Conservation (phyloP, 345 rosid species). For the Eucalyptus leucophloia region DNA sequence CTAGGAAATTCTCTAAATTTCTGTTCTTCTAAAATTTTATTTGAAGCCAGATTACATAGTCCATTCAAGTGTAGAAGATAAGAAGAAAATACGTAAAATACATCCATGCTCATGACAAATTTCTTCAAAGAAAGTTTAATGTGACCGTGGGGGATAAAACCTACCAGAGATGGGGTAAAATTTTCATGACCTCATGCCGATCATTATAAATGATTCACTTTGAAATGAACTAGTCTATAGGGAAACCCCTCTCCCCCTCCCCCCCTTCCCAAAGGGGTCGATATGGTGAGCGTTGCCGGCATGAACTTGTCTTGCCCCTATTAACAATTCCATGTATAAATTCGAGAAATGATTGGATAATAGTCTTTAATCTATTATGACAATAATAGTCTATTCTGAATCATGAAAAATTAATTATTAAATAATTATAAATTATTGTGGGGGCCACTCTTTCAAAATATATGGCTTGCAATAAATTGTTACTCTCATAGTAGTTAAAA, state of each 20-base stretch:
- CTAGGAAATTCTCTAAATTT: background rate
- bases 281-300: background rate
- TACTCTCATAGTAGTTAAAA: no score
- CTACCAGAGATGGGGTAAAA: background rate
- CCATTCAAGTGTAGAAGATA: background rate
- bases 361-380: no score
- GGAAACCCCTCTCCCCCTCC: background rate
- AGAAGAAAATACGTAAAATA: background rate
- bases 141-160: background rate
- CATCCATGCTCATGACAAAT: background rate
- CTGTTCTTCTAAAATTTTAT: background rate
- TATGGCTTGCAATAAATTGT: no score
- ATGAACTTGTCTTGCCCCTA: background rate
- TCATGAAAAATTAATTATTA: no score
- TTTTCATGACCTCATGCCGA: background rate
- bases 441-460: no score
- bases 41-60: background rate
- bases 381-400: no score
- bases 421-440: no score
- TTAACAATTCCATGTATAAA: background rate
- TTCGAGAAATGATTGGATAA: no score
- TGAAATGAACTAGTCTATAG: background rate
- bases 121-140: background rate
- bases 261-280: no score
- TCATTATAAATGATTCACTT: no score